Percentiles rank a stretch among this genome's conserved stretches.
phyloP scores from a whole-genome alignment of 371 early-diverging fungal species.

The Dinochytrium kinnereticum region DNA sequence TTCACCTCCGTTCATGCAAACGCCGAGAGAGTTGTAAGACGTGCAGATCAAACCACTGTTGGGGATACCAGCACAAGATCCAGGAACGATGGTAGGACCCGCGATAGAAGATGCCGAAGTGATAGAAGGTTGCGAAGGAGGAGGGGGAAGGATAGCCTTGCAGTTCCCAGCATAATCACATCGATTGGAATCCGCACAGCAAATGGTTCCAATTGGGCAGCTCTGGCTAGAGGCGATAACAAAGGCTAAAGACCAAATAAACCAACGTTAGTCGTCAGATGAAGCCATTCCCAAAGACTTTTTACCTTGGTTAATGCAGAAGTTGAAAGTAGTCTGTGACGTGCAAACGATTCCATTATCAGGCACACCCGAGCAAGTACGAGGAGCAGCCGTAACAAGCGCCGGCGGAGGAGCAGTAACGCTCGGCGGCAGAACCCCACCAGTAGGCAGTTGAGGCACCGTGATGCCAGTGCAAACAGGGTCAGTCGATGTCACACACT shows the following conservation, averaged over 20 bases:
- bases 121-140: neutral
- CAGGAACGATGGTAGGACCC: neutral
- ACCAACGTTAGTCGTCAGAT: neutral
- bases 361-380: slow-evolving; percentile 2
- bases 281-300: neutral
- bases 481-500: neutral
- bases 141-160: slow-evolving; percentile 5
- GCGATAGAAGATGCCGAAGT: neutral
- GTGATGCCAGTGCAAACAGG: slow-evolving; percentile 11
- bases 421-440: slow-evolving; percentile 9
- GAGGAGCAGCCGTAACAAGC: neutral
- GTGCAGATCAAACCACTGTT: slow-evolving; percentile 33
- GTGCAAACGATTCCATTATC: slow-evolving; percentile 16
- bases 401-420: neutral
- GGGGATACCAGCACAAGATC: slow-evolving; percentile 8
- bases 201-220: slow-evolving; percentile 23
- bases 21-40: slow-evolving; percentile 18
- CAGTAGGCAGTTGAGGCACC: slow-evolving; percentile 17
- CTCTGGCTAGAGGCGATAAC: slow-evolving; percentile 10
- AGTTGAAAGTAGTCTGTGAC: slow-evolving; percentile 22
- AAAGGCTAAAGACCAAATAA: slow-evolving; percentile 1
- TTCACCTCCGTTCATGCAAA: slow-evolving; percentile 25
- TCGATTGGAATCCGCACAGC: slow-evolving; percentile 21
- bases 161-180: slow-evolving; percentile 24
- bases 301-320: slow-evolving; percentile 25